Percentiles rank a stretch among this genome's conserved stretches.
phyloP scores from a whole-genome alignment of 2,329 filamentous ascomycete genomes.

The Coniochaeta hoffmannii region DNA sequence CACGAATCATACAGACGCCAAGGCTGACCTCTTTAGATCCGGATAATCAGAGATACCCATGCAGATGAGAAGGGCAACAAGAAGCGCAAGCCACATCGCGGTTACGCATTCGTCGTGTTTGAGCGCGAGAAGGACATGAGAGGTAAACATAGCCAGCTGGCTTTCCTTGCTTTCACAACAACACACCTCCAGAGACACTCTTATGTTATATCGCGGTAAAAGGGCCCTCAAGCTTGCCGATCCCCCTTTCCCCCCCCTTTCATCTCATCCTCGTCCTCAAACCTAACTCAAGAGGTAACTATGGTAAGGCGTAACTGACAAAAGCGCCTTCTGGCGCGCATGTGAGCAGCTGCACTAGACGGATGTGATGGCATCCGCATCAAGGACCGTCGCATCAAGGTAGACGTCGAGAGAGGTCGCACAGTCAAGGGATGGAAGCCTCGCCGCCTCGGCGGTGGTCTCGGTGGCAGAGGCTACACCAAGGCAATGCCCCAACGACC shows the following conservation, averaged over 20 bases:
- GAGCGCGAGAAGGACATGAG: constrained; percentile 98
- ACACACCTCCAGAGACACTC: constrained; percentile 13
- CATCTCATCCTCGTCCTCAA: constrained; percentile 12
- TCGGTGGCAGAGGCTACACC: constrained; percentile 89
- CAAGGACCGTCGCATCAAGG: constrained; percentile 83
- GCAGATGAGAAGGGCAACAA: constrained; percentile 63
- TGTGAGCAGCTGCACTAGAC: constrained; percentile 78
- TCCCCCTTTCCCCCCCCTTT: constrained; percentile 18
- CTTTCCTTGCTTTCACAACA: constrained; percentile 13
- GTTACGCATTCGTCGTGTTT: constrained; percentile 95
- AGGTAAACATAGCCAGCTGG: constrained; percentile 61
- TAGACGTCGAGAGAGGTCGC: constrained; percentile 92
- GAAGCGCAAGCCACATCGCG: constrained; percentile 73
- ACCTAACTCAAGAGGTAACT: constrained; percentile 20
- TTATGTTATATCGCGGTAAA: constrained; percentile 21
- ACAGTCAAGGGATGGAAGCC: constrained; percentile 94
- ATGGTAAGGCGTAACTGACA: constrained; percentile 64
- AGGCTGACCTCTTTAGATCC: constrained; percentile 53
- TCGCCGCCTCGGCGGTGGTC: constrained; percentile 80
- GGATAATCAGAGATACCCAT: constrained; percentile 74
- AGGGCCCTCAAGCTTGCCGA: constrained; percentile 35
- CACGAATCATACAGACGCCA: background rate
- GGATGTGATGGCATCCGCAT: constrained; percentile 81
- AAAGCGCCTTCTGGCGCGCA: constrained; percentile 49
- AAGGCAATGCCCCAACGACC: constrained; percentile 69